Base-by-base conservation (phyloP, 345 rosid species). In the Camelina sativa region DNA sequence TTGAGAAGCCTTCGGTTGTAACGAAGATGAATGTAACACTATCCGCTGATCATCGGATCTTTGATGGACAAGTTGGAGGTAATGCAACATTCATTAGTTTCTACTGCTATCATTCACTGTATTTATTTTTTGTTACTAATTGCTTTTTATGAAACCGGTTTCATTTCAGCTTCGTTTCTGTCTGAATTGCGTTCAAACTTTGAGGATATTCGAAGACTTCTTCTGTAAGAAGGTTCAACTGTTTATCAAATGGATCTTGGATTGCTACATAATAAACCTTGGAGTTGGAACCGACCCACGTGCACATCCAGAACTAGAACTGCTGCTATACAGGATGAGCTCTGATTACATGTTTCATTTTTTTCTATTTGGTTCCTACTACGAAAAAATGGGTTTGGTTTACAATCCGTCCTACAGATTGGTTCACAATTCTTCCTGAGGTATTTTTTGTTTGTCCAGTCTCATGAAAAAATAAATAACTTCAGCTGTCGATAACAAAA, bases 1-100 rank as follows among this genome's bases (percentile, higher is more conserved):
- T 62, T 20, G 93, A 90, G 85, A 82, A 69, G 78, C 86, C 96
- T 76, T 86, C 84, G 0, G 84, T 89, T 12, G 83, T 95, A 74
- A 87, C 89, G 32, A 95, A 87, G 81, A 91, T 95, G 96, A 86
- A 71, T 78, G 74, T 91, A 81, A 95, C 91, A 3, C 80, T 95
- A 79, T 95, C 97, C 0, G 97, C 97, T 52, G 99, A 91, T 79
- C 97, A 95, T 80, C 92, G 97, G 37, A 91, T 95, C 62, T 91
- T 91, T 84, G 93, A 90, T 61, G 97, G 97, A 82, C 84, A 90
- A 86, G 96, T 90, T 65, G 97, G 89, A 87, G 93, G 99, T 94
- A 70, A 48, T 19, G 72, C 56, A 23, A 30, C 76, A 19, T 44
- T 59, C 65, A 37, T 8, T 59, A 60, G 40, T 67, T 60, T 22